Evolutionary conservation across 2,329 filamentous ascomycete genomes (phyloP).

Genomic region (Pseudogymnoascus sp.): DNA sequence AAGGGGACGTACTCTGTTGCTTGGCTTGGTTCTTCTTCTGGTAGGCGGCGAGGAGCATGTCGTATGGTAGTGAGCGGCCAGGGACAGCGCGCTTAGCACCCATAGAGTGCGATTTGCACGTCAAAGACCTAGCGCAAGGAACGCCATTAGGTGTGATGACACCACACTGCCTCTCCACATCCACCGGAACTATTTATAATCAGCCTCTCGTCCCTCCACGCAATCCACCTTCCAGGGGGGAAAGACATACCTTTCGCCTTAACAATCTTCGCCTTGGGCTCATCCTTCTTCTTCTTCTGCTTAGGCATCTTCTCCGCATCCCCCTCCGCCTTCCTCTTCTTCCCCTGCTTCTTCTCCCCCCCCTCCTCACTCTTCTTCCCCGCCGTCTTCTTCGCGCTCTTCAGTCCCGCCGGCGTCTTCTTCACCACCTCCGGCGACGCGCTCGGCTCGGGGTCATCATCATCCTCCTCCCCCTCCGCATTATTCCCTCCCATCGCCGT

Average conservation of each 20-base stretch:
- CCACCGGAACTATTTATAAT: constrained; percentile 58
- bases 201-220: neutral
- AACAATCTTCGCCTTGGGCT: constrained; percentile 71
- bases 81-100: constrained; percentile 84
- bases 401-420: constrained; percentile 22
- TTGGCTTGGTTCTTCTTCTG: constrained; percentile 99
- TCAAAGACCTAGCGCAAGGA: constrained; percentile 79
- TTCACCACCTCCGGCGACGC: constrained; percentile 17
- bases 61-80: constrained; percentile 79
- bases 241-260: constrained; percentile 66
- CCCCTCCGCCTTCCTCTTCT: constrained; percentile 69
- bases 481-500: constrained; percentile 26
- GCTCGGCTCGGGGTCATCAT: constrained; percentile 33
- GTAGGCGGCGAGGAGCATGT: constrained; percentile 80
- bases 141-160: constrained; percentile 78
- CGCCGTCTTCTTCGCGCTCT: constrained; percentile 53
- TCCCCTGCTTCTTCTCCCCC: constrained; percentile 54
- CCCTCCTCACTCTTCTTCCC: constrained; percentile 57
- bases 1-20: constrained; percentile 68
- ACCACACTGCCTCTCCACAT: constrained; percentile 90
- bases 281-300: constrained; percentile 91
- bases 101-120: constrained; percentile 95
- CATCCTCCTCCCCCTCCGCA: constrained; percentile 37
- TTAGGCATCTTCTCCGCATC: constrained; percentile 78
- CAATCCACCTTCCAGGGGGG: neutral